These are phyloP conservation scores for Coffea canephora DNA, from an alignment of 257 asterid genomes.

Conservation along the genomic window DNA sequence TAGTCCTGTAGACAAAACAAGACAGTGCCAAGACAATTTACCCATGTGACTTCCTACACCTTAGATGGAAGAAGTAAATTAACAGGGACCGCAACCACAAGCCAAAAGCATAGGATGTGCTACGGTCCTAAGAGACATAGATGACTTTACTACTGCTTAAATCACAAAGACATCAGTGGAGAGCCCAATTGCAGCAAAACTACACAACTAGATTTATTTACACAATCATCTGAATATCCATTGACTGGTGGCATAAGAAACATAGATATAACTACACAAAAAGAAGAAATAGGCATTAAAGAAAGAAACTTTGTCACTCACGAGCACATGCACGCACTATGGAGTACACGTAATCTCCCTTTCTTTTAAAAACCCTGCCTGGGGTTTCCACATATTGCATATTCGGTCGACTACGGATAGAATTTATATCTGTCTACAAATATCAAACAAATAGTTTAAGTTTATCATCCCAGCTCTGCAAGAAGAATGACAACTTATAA, in stretches of 20 bases:
- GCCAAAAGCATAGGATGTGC: neutral
- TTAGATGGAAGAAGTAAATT: neutral
- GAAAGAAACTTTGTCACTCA: constrained; percentile 46
- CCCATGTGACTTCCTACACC: neutral
- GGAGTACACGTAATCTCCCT: constrained; percentile 77
- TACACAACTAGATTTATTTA: neutral
- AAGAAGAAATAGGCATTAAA: neutral
- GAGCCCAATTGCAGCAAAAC: neutral
- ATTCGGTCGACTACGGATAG: constrained; percentile 84
- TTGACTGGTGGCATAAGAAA: no score
- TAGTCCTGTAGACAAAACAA: neutral
- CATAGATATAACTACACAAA: no score
- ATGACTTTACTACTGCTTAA: neutral
- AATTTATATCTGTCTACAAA: constrained; percentile 80
- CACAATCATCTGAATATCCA: neutral
- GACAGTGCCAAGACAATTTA: neutral
- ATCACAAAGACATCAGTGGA: neutral
- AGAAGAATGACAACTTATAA: constrained; percentile 13
- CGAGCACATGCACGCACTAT: constrained; percentile 95
- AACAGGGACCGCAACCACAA: neutral
- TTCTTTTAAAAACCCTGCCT: constrained; percentile 79
- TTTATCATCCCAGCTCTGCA: neutral
- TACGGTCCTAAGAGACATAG: neutral
- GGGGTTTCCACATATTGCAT: constrained; percentile 58
- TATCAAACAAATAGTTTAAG: constrained; percentile 14